Percentiles rank a stretch among this genome's conserved stretches.
Evolutionary conservation across 257 asterid species (phyloP).

Genomic region (Craterostigma plantagineum): DNA sequence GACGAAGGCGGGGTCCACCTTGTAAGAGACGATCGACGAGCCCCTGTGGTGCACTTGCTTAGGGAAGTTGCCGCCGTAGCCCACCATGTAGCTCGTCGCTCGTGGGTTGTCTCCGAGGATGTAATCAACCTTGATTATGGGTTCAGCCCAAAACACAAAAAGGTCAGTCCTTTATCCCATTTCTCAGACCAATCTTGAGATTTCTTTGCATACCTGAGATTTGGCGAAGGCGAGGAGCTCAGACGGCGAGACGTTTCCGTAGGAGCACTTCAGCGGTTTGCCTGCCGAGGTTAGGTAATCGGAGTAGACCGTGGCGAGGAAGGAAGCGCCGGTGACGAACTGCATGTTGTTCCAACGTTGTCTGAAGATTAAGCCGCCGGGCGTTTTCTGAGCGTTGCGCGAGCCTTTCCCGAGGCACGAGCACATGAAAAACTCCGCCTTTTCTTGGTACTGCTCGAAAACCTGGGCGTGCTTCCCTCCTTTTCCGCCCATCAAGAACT

Average conservation of each 20-base stretch:
- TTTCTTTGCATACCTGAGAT: slow-evolving; percentile 34
- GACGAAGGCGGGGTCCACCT: slow-evolving; percentile 46
- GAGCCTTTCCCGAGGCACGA: slow-evolving; percentile 48
- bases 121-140: slow-evolving; percentile 68
- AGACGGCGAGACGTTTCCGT: slow-evolving; percentile 30
- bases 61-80: slow-evolving; percentile 83
- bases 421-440: slow-evolving; percentile 74
- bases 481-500: slow-evolving; percentile 53
- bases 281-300: slow-evolving; percentile 51
- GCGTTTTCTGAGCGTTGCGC: slow-evolving; percentile 36
- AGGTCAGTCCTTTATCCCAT: too few relatives aligned
- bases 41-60: slow-evolving; percentile 91
- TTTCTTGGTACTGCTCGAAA: slow-evolving; percentile 32
- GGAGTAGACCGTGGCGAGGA: slow-evolving; percentile 51
- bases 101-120: slow-evolving; percentile 96
- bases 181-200: too few relatives aligned
- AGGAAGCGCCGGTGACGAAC: slow-evolving; percentile 64
- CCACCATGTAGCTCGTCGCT: slow-evolving; percentile 97
- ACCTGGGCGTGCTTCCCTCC: slow-evolving; percentile 31
- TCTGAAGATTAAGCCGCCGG: slow-evolving; percentile 52
- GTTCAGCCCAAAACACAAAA: too few relatives aligned
- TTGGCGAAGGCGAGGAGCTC: slow-evolving; percentile 46
- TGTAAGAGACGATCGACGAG: slow-evolving; percentile 77
- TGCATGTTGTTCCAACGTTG: slow-evolving; percentile 80
- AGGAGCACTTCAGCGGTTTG: slow-evolving; percentile 32